phyloP scores from a whole-genome alignment of 768 basidiomycete species.

The Butyriboletus loyo region DNA sequence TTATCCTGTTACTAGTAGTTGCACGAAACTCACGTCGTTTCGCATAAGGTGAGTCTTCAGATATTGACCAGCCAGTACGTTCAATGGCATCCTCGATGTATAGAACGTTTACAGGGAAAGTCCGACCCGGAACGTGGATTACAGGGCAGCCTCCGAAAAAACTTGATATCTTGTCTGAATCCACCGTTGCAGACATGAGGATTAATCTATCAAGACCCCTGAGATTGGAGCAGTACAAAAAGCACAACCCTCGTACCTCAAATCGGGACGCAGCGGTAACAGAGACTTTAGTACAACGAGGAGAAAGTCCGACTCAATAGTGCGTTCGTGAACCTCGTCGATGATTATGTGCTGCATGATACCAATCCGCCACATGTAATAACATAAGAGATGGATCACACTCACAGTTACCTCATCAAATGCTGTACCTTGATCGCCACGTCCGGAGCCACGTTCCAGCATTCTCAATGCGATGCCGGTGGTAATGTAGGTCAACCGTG shows the following conservation, averaged over 20 bases:
- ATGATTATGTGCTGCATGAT: slow-evolving; percentile 80
- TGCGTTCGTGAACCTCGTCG: slow-evolving; percentile 97
- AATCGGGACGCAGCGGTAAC: slow-evolving; percentile 66
- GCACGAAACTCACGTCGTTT: slow-evolving; percentile 51
- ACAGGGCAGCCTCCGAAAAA: slow-evolving; percentile 88
- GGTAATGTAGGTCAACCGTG: slow-evolving; percentile 80
- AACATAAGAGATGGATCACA: slow-evolving; percentile 4
- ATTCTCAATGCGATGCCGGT: slow-evolving; percentile 95
- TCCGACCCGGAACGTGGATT: slow-evolving; percentile 88
- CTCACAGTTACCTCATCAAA: slow-evolving; percentile 94
- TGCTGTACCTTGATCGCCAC: slow-evolving; percentile 67
- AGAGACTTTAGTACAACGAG: slow-evolving; percentile 89
- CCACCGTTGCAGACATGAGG: slow-evolving; percentile 95
- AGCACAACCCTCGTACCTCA: slow-evolving; percentile 58
- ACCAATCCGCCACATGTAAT: neutral
- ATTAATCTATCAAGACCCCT: slow-evolving; percentile 57
- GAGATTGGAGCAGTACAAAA: neutral
- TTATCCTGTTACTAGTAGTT: neutral
- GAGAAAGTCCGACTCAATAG: slow-evolving; percentile 96
- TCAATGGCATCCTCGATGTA: slow-evolving; percentile 94
- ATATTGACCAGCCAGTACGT: slow-evolving; percentile 71
- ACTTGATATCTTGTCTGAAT: slow-evolving; percentile 82
- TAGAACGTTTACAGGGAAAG: slow-evolving; percentile 84
- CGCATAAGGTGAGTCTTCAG: slow-evolving; percentile 80
- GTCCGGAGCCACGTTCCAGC: slow-evolving; percentile 83